These are phyloP conservation scores for Amylostereum areolatum DNA, from an alignment of 1,284 basidiomycete species.

Conservation along the genomic window DNA sequence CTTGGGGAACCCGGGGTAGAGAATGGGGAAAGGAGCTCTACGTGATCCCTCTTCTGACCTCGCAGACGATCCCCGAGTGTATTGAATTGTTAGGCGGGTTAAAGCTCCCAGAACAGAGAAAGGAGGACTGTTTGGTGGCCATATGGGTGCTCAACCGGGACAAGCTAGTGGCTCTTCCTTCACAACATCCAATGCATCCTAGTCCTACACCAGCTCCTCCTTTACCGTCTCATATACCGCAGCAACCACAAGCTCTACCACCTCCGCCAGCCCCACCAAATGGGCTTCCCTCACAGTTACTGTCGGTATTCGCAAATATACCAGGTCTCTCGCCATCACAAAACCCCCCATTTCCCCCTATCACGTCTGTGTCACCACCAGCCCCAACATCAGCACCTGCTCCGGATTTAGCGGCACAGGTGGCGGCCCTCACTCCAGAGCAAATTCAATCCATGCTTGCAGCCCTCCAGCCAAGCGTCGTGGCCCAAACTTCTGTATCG, in stretches of 20 bases:
- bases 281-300: neutral
- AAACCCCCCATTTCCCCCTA: neutral
- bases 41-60: slow-evolving; percentile 72
- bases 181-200: slow-evolving; percentile 14
- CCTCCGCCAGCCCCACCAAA: neutral
- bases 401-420: slow-evolving; percentile 31
- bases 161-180: slow-evolving; percentile 44
- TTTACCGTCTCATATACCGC: neutral
- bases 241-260: neutral
- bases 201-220: slow-evolving; percentile 6
- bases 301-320: too few species aligned
- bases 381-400: slow-evolving; percentile 4
- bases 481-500: neutral
- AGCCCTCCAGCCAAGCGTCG: slow-evolving; percentile 21
- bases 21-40: slow-evolving; percentile 85
- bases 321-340: neutral
- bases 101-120: slow-evolving; percentile 57
- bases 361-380: slow-evolving; percentile 6
- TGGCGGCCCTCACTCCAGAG: slow-evolving; percentile 50
- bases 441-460: slow-evolving; percentile 47
- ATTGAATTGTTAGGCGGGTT: slow-evolving; percentile 83
- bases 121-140: slow-evolving; percentile 66
- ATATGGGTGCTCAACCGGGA: slow-evolving; percentile 80
- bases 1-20: slow-evolving; percentile 71
- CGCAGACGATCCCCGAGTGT: slow-evolving; percentile 74